Conservation (phyloP, 345 rosid genomes). For the Gossypium rotundifolium region DNA sequence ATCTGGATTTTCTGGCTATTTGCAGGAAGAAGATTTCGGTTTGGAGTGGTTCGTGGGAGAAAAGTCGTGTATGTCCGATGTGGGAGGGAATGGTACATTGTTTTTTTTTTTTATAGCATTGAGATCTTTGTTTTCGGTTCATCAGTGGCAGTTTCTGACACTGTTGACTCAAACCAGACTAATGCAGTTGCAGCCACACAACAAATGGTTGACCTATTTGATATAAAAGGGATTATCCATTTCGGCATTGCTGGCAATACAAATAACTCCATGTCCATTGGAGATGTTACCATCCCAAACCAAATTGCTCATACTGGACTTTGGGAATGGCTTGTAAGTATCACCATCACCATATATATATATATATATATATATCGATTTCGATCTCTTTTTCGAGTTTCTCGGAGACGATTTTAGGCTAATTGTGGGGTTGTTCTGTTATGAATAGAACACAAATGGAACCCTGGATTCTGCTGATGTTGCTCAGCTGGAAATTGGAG, state of each 20-base stretch:
- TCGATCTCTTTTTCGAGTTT: neutral
- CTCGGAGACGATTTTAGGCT: neutral
- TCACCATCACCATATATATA: neutral
- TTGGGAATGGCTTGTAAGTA: conserved; percentile 45
- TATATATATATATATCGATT: neutral
- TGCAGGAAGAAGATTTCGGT: conserved; percentile 40
- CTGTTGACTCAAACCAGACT: conserved; percentile 17
- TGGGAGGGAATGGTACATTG: conserved; percentile 47
- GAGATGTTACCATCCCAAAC: conserved; percentile 54
- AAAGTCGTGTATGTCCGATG: conserved; percentile 51
- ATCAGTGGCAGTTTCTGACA: neutral
- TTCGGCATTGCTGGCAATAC: conserved; percentile 49
- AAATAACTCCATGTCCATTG: conserved; percentile 49
- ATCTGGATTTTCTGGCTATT: neutral
- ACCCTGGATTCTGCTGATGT: conserved; percentile 15
- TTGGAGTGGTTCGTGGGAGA: conserved; percentile 37
- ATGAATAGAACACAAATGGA: conserved; percentile 29
- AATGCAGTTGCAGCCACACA: conserved; percentile 61
- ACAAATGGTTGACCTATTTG: conserved; percentile 45
- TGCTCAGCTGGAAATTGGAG: conserved; percentile 29
- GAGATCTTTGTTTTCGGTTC: too few species aligned
- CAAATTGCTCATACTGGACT: conserved; percentile 41
- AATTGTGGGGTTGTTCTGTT: neutral
- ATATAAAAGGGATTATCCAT: conserved; percentile 37
- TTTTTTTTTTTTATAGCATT: too few species aligned